A percentile compares a stretch with the other conserved stretches of the same genome.
phyloP scores from a whole-genome alignment of 805 yeast species.

The Danielia reshetovae region DNA sequence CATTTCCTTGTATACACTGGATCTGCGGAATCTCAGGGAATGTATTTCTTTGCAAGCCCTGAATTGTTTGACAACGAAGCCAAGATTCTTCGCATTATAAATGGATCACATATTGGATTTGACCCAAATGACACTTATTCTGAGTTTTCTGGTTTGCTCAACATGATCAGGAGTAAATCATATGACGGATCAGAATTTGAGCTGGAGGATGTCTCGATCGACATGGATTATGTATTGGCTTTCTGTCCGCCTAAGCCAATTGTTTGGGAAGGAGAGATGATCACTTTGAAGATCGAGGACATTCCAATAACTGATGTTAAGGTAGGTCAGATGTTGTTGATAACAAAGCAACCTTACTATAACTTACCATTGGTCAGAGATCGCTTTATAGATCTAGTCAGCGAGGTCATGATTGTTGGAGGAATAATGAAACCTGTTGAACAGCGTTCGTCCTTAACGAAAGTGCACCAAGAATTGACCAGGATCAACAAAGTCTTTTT shows the following conservation, averaged over 20 bases:
- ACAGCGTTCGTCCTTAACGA: constrained; percentile 64
- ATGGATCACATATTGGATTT: constrained; percentile 37
- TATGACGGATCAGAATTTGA: constrained; percentile 3
- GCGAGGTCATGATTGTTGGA: constrained; percentile 45
- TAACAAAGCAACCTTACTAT: constrained; percentile 65
- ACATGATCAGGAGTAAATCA: constrained; percentile 6
- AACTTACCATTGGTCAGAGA: constrained; percentile 52
- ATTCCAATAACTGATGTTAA: constrained; percentile 55
- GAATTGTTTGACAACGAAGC: constrained; percentile 41
- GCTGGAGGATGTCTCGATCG: constrained; percentile 21
- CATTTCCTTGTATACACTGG: constrained; percentile 79
- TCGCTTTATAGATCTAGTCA: constrained; percentile 51
- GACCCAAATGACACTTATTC: constrained; percentile 24
- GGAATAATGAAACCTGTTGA: constrained; percentile 44
- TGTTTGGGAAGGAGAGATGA: constrained; percentile 84
- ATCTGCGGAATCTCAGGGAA: constrained; percentile 66
- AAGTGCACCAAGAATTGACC: constrained; percentile 69
- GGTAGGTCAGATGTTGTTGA: constrained; percentile 62
- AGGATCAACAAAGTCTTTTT: constrained; percentile 64
- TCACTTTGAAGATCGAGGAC: constrained; percentile 46
- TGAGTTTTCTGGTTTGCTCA: constrained; percentile 26
- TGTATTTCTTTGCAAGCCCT: constrained; percentile 74
- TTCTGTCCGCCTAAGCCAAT: constrained; percentile 79
- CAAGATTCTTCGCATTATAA: constrained; percentile 36
- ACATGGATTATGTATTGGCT: constrained; percentile 63